Conservation (phyloP, 441 rosid species). For the Pelargonium citronellum region DNA sequence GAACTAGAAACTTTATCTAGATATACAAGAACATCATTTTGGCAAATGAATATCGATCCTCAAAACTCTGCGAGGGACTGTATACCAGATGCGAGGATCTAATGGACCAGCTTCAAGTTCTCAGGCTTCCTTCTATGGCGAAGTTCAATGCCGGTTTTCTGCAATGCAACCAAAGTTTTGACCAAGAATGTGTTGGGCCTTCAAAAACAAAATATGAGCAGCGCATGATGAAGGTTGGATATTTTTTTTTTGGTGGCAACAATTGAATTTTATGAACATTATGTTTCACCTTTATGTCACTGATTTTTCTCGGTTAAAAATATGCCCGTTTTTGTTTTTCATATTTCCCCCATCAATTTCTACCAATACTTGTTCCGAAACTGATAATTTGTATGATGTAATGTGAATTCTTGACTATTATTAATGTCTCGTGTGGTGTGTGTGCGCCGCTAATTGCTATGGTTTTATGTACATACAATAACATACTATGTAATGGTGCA, state of each 20-base stretch:
- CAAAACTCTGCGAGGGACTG: constrained; percentile 79
- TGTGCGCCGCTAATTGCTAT: neutral
- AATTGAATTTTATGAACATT: neutral
- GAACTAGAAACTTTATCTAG: constrained; percentile 37
- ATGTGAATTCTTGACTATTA: neutral
- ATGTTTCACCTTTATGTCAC: neutral
- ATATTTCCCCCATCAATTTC: too few species aligned
- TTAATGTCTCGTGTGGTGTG: neutral
- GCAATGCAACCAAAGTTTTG: constrained; percentile 87
- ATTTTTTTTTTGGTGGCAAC: constrained; percentile 4
- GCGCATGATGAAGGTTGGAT: constrained; percentile 76
- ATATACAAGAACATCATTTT: constrained; percentile 56
- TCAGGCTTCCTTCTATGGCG: constrained; percentile 97
- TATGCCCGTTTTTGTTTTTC: too few species aligned
- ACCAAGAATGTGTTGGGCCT: constrained; percentile 80
- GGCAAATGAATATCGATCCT: constrained; percentile 72
- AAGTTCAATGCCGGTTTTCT: constrained; percentile 91
- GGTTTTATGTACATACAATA: neutral
- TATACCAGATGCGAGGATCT: constrained; percentile 82
- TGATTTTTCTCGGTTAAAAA: too few species aligned
- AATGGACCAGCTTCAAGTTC: constrained; percentile 97
- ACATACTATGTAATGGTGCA: constrained; percentile 30
- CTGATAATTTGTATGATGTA: neutral
- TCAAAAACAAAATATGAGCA: constrained; percentile 72
- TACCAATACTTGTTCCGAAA: neutral